Evolutionary conservation across 371 early-diverging fungal species (phyloP), one percentile per base, ranked within the genome.

Genomic region (Syncephalastrum contaminatum): DNA sequence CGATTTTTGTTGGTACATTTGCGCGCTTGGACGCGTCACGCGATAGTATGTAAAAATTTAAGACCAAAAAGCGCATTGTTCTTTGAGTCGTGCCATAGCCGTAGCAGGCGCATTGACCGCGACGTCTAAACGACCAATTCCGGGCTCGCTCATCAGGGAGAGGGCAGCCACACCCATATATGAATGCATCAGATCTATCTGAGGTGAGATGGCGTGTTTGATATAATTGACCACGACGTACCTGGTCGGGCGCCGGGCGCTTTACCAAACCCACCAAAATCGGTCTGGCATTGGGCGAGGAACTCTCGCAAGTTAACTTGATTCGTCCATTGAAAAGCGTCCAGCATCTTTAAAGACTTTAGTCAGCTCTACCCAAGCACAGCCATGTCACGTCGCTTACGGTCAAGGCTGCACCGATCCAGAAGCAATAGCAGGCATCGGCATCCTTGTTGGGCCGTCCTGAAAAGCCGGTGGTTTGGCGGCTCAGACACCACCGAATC

Each of bases 341-440:
- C 60, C 5, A 68, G 51, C 69, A 70, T 74, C 51, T 56, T n/a
- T n/a, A n/a, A n/a, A n/a, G n/a, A n/a, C n/a, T n/a, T n/a, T n/a
- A n/a, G n/a, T n/a, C n/a, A n/a, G n/a, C n/a, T n/a, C n/a, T 49
- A 20, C 12, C 4, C 6, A 15, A 44, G 20, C 4, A 16, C 2
- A 24, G 10, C 1, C 49, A 0, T 45, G 25, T 4, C 42, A 40
- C 14, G 16, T 16, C 16, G 46, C 25, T 36, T 72, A 88, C 86
- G 67, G 83, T 70, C 22, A 97, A 62, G 8, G 88, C 62, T 0
- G 89, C 96, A 13, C 99, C 99, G 20, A 99, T 82, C 99, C 99
- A 99, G 71, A 96, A 99, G 8, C 97, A 89, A 70, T 99, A 99
- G 70, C 99, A 99, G 1, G 96, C 90, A 63, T 99, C 99, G n/a